These are phyloP conservation scores for Ceratorhiza oryzae-sativae DNA, from an alignment of 1,284 basidiomycete species.

Conservation along the genomic window DNA sequence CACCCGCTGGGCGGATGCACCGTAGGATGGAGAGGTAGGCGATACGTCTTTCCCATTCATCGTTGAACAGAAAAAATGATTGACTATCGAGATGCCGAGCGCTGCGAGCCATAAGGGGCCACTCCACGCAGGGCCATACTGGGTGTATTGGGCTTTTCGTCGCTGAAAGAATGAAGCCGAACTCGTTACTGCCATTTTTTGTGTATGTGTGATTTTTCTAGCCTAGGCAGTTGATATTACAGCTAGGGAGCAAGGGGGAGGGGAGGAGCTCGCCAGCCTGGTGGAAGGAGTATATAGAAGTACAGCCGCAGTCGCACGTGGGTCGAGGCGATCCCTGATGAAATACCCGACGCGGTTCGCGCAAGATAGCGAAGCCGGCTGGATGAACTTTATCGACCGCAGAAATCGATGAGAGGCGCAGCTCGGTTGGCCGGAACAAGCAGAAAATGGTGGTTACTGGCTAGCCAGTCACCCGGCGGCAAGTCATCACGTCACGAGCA, in stretches of 20 bases:
- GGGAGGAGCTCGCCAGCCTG: not conserved
- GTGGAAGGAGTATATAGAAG: not conserved
- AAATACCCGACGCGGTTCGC: not conserved
- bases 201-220: not conserved
- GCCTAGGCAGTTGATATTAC: not conserved
- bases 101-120: slow-evolving; percentile 24
- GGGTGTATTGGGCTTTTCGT: not conserved
- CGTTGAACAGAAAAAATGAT: slow-evolving; percentile 26
- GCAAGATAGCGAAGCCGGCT: not conserved
- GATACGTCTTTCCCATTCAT: not conserved
- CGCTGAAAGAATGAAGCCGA: slow-evolving; percentile 6
- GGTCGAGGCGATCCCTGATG: not conserved
- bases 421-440: slow-evolving; percentile 18
- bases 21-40: slow-evolving; percentile 8
- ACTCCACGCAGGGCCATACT: slow-evolving; percentile 24
- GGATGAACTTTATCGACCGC: not conserved
- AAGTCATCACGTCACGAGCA: not conserved
- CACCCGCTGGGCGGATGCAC: slow-evolving; percentile 16
- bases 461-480: not conserved
- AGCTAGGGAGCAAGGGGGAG: not conserved
- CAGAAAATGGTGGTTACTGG: not conserved
- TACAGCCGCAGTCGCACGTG: slow-evolving; percentile 13
- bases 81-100: not conserved
- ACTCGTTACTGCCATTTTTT: not conserved
- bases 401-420: not conserved